A percentile compares a stretch with the other conserved stretches of the same genome.
Conservation (phyloP, 2,329 filamentous ascomycete genomes). For the Phyllosticta citriasiana region DNA sequence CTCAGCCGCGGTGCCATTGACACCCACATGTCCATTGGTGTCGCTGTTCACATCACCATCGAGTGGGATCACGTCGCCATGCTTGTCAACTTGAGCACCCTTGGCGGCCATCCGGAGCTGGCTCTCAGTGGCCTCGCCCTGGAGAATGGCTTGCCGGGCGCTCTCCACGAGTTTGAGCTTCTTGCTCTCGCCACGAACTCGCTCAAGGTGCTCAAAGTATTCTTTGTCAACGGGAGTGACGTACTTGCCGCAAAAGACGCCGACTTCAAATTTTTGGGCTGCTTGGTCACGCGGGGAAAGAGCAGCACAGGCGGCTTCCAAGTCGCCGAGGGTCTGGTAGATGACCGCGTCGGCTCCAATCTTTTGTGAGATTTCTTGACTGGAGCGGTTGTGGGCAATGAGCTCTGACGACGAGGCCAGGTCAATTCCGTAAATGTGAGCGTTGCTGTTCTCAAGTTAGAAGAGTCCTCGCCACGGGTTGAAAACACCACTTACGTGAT, state of each 20-base stretch:
- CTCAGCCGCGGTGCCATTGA: conserved; percentile 7
- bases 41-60: conserved; percentile 13
- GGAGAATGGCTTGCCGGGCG: conserved; percentile 54
- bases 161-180: conserved; percentile 57
- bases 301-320: conserved; percentile 70
- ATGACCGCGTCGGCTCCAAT: conserved; percentile 70
- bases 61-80: conserved; percentile 48
- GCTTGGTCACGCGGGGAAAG: conserved; percentile 50
- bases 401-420: conserved; percentile 61
- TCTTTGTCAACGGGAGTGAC: conserved; percentile 66
- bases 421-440: conserved; percentile 80
- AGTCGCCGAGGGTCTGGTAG: conserved; percentile 65
- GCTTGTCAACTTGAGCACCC: conserved; percentile 46
- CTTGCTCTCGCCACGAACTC: conserved; percentile 58
- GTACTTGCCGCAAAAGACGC: conserved; percentile 85
- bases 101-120: conserved; percentile 55
- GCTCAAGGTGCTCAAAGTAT: conserved; percentile 75
- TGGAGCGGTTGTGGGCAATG: conserved; percentile 58
- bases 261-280: conserved; percentile 68
- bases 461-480: neutral
- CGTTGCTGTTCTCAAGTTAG: conserved; percentile 39
- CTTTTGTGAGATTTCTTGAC: conserved; percentile 51
- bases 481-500: conserved; percentile 45
- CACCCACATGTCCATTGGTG: conserved; percentile 17
- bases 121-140: conserved; percentile 49